Base-by-base conservation (phyloP, 306 rosid genomes). In the Castanea crenata region DNA sequence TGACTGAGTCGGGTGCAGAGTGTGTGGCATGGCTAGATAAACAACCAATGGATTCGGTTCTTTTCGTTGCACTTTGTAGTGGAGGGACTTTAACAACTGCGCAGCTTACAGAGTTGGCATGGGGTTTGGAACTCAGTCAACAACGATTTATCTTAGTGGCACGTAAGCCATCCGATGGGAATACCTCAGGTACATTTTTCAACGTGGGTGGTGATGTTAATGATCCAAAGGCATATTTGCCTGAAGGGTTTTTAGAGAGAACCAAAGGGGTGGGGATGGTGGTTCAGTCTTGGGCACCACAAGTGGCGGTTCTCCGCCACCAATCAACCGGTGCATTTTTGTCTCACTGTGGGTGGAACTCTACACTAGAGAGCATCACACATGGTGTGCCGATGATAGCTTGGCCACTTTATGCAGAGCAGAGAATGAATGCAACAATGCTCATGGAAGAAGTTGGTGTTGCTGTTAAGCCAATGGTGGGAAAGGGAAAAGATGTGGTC, bases 261-360 rank as follows among this genome's bases (percentile, higher is more conserved):
- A 86, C 85, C 0, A 29, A 51, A 31, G 90, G 13, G 0, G 10
- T 51, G 3, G 88, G 91, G 3, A 15, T 81, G 5, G 72, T 74
- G 56, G 85, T 86, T 18, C 5, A 71, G 0, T 82, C 87, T 0
- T 88, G 92, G 92, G 85, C 85, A 38, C 78, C 88, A 6, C 89
- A 88, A 5, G 34, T 73, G 55, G 63, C 62, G 29, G 34, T 88
- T 46, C 76, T 86, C 3, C 1, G 23, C 0, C 90, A 86, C 69
- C 5, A 9, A 18, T 75, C 87, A 1, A 84, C 84, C 4, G 88
- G 85, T 1, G 85, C 81, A 44, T 86, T 88, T 54, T 0, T 82
- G 80, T 82, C 90, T 1, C 90, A 88, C 64, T 88, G 90, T 55
- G 90, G 92, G 13, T 86, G 92, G 92, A 88, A 88, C 79, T 86